phyloP scores from a whole-genome alignment of 2,329 filamentous ascomycete genomes.

The Pseudogymnoascus sp. region DNA sequence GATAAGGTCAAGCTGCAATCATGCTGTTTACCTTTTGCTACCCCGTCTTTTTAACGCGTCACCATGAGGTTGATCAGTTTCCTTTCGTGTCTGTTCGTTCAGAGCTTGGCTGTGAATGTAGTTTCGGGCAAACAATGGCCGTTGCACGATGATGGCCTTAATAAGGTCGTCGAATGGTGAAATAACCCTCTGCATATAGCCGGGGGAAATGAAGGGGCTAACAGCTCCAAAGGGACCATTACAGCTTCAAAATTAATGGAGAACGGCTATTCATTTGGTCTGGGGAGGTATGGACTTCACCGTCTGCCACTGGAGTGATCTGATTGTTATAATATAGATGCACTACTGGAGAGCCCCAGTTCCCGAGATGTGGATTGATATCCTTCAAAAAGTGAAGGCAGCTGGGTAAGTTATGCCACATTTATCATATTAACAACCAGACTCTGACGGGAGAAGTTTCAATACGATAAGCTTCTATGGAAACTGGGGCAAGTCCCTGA shows the following conservation, averaged over 20 bases:
- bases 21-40: slow-evolving; percentile 2
- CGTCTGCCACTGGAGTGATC: too few species aligned
- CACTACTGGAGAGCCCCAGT: slow-evolving; percentile 45
- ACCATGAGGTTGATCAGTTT: neutral
- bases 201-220: neutral
- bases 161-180: slow-evolving; percentile 36
- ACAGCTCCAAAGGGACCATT: slow-evolving; percentile 36
- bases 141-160: slow-evolving; percentile 39
- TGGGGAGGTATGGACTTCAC: slow-evolving; percentile 31
- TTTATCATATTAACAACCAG: neutral
- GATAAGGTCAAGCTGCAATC: neutral
- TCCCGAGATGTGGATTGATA: slow-evolving; percentile 40
- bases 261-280: slow-evolving; percentile 43
- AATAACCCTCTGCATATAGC: neutral
- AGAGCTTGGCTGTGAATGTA: neutral
- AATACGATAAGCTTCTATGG: slow-evolving; percentile 39
- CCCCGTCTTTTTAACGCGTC: neutral
- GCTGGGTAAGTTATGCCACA: slow-evolving; percentile 22
- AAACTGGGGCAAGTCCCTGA: slow-evolving; percentile 28
- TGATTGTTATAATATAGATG: slow-evolving; percentile 23
- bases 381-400: slow-evolving; percentile 44
- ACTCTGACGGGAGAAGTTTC: slow-evolving; percentile 27
- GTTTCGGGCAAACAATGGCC: slow-evolving; percentile 32
- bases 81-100: neutral
- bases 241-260: slow-evolving; percentile 42